phyloP scores from a whole-genome alignment of 306 rosid species.

The Acacia confusa region DNA sequence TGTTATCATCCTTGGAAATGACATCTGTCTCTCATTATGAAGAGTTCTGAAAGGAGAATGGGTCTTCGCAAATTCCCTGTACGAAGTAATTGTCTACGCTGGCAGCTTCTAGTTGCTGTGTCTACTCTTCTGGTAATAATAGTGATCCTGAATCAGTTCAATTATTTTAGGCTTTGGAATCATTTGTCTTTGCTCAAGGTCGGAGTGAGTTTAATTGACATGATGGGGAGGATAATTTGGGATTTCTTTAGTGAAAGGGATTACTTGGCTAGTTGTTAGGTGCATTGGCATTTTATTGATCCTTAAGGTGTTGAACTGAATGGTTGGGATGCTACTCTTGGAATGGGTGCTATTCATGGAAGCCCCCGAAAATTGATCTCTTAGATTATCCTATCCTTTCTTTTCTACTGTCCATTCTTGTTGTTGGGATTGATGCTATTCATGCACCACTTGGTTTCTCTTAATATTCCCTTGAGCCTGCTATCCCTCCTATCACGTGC shows the following conservation, averaged over 20 bases:
- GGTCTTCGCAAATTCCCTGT: slow-evolving; percentile 29
- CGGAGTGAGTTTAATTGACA: not conserved
- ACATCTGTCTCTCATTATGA: not conserved
- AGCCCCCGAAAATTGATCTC: not conserved
- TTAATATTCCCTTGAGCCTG: not conserved
- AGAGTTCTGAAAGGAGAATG: slow-evolving; percentile 17
- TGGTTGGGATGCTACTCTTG: not conserved
- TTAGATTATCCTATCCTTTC: not conserved
- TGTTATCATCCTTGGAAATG: not conserved
- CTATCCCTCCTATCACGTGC: not conserved
- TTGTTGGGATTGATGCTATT: not conserved
- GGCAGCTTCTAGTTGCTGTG: slow-evolving; percentile 26
- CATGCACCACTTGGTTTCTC: not conserved
- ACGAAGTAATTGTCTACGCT: not conserved
- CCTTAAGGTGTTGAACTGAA: not conserved
- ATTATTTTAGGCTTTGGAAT: not conserved
- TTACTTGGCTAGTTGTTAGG: not conserved
- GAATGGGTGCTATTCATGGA: not conserved
- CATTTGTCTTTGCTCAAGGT: not conserved
- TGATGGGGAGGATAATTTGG: not conserved
- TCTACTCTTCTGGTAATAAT: slow-evolving; percentile 35
- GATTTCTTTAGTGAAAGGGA: not conserved
- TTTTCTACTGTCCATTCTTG: not conserved
- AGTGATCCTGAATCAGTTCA: not conserved
- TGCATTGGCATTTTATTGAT: not conserved